Base-by-base conservation (phyloP, 2,329 filamentous ascomycete genomes). In the Diaporthe humulicola region DNA sequence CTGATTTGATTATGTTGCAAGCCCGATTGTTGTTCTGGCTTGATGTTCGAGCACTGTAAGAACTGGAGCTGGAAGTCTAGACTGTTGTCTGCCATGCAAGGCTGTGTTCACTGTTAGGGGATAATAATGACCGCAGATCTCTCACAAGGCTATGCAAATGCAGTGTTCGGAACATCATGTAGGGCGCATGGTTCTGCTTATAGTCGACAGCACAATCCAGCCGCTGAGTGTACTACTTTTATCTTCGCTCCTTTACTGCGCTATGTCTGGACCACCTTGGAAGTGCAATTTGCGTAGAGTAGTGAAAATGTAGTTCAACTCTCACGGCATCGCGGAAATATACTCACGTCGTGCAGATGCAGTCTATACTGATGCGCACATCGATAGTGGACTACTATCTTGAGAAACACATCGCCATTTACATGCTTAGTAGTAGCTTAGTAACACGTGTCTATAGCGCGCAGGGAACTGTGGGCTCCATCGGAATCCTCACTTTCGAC, bases 351-450 rank as follows among this genome's bases (percentile, higher is more conserved):
- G 22, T 48, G 15, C 17, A 45, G 3, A 28, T 14, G 28, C 15
- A 42, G n/a, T 22, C 9, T 22, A 22, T 1, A 17, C 0, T 14
- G 15, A 45, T 17, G 10, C 4, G n/a, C 25, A 38, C 9, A 28
- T 1, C 4, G 40, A 30, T n/a, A 40, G 60, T 40, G 8, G 25
- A 45, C 14, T 12, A 52, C 3, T 36, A 22, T 38, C 22, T 25
- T 50, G 28, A 36, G 3, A 17, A 33, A 22, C 30, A 50, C 6
- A 22, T 25, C 30, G 25, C 7, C 28, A 36, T 15, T 15, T 38
- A 6, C 22, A 25, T 30, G 42, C 42, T 67, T 50, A n/a, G 61
- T 67, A 67, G 45, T 2, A 30, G 64, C 30, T 67, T 67, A 67
- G 64, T 67, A 67, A 67, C 48, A 38, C 45, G 22, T n/a, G 8